phyloP scores from a whole-genome alignment of 768 basidiomycete genomes.

The Pleurotus eryngii region DNA sequence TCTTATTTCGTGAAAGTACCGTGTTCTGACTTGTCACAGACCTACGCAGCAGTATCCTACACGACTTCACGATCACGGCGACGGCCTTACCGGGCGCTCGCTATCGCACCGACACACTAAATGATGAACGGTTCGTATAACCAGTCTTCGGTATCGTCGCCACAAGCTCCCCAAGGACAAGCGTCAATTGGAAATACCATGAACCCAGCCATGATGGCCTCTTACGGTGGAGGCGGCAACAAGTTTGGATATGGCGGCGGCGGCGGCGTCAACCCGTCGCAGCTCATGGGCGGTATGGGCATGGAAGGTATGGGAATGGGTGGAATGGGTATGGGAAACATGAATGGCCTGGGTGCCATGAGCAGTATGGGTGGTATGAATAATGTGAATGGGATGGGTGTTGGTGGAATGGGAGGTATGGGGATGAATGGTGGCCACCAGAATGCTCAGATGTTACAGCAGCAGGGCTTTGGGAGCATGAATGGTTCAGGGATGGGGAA shows the following conservation, averaged over 20 bases:
- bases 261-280: constrained; percentile 1
- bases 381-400: constrained; percentile 13
- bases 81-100: not conserved
- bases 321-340: constrained; percentile 4
- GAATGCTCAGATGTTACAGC: not conserved
- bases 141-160: not conserved
- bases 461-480: not conserved
- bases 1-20: too few species aligned
- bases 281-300: constrained; percentile 19
- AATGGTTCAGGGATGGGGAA: not conserved
- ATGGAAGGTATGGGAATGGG: constrained; percentile 13
- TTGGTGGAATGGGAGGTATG: constrained; percentile 10
- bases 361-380: constrained; percentile 12
- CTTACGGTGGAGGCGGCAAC: not conserved
- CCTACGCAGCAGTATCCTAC: not conserved
- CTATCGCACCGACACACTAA: not conserved
- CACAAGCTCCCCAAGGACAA: not conserved
- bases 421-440: constrained; percentile 2
- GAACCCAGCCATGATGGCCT: not conserved
- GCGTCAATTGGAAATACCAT: not conserved
- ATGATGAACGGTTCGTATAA: constrained; percentile 7
- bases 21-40: constrained; percentile 5
- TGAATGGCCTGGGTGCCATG: constrained; percentile 18
- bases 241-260: constrained; percentile 1
- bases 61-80: constrained; percentile 1